These are phyloP conservation scores for Chaetoscypha palmicola DNA, from an alignment of 2,329 filamentous ascomycete species.

Conservation along the genomic window DNA sequence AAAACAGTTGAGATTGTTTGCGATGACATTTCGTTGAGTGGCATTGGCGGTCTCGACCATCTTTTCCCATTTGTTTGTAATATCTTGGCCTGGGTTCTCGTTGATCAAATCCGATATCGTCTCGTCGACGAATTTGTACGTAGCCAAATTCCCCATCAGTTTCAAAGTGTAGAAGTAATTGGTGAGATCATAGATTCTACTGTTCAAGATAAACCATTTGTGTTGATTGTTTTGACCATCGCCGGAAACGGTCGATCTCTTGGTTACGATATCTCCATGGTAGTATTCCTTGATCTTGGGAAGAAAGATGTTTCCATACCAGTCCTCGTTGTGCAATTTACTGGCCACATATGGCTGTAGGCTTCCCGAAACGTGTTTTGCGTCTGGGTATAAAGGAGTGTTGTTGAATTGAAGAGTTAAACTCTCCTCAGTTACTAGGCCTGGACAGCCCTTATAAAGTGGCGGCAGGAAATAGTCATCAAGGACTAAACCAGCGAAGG, in stretches of 20 bases:
- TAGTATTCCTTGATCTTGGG: conserved; percentile 80
- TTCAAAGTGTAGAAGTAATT: conserved; percentile 80
- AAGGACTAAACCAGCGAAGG: conserved; percentile 70
- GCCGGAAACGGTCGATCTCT: conserved; percentile 47
- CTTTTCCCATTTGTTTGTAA: conserved; percentile 58
- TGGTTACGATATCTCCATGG: conserved; percentile 78
- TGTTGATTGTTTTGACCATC: conserved; percentile 63
- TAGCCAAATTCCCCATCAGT: conserved; percentile 39
- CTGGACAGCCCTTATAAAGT: conserved; percentile 65
- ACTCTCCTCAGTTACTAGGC: conserved; percentile 55
- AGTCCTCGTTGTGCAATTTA: conserved; percentile 54
- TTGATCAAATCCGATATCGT: conserved; percentile 62
- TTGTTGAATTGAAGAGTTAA: conserved; percentile 56
- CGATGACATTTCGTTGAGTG: conserved; percentile 43
- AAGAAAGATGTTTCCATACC: conserved; percentile 71
- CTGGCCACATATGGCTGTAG: conserved; percentile 49
- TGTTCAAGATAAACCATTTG: conserved; percentile 73
- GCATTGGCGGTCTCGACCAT: conserved; percentile 44
- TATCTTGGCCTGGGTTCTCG: conserved; percentile 70
- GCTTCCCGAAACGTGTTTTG: conserved; percentile 64
- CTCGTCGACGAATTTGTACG: conserved; percentile 66
- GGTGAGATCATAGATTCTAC: conserved; percentile 79
- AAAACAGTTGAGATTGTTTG: conserved; percentile 71
- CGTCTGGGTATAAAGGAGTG: conserved; percentile 46
- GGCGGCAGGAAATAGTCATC: conserved; percentile 83